Evolutionary conservation across 257 asterid genomes (phyloP).

Genomic region (Solanum chaucha): DNA sequence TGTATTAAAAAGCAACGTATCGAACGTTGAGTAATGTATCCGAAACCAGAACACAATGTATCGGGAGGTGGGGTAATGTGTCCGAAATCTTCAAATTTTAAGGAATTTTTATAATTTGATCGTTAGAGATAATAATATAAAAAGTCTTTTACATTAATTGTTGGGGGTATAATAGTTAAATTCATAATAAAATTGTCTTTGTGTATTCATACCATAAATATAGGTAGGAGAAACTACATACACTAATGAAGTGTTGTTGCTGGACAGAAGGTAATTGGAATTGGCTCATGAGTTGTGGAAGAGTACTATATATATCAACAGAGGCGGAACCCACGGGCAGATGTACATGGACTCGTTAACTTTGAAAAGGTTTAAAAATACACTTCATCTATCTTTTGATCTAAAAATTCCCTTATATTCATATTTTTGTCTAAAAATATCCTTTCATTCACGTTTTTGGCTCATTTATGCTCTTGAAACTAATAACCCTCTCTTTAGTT

Average conservation of each 20-base stretch:
- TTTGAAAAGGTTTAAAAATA: too few species aligned
- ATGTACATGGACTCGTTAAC: rapidly evolving
- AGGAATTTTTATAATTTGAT: too few species aligned
- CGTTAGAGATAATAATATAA: not conserved
- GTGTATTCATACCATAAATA: not conserved
- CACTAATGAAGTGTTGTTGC: not conserved
- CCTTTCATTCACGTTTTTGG: too few species aligned
- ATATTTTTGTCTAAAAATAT: too few species aligned
- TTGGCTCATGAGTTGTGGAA: not conserved
- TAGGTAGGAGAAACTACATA: not conserved
- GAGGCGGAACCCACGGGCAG: rapidly evolving
- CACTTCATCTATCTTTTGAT: rapidly evolving
- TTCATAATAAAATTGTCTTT: not conserved
- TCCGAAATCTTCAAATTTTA: too few species aligned
- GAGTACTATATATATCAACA: too few species aligned
- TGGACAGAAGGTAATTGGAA: not conserved
- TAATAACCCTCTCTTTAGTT: too few species aligned
- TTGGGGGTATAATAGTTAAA: not conserved
- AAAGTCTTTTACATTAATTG: not conserved
- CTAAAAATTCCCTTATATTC: too few species aligned
- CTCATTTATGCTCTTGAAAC: too few species aligned
- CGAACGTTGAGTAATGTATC: too few species aligned
- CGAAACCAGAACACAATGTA: rapidly evolving
- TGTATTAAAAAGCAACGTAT: too few species aligned
- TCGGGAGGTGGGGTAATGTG: too few species aligned